Evolutionary conservation across 768 basidiomycete genomes (phyloP).

Genomic region (Serpula lacrymans): DNA sequence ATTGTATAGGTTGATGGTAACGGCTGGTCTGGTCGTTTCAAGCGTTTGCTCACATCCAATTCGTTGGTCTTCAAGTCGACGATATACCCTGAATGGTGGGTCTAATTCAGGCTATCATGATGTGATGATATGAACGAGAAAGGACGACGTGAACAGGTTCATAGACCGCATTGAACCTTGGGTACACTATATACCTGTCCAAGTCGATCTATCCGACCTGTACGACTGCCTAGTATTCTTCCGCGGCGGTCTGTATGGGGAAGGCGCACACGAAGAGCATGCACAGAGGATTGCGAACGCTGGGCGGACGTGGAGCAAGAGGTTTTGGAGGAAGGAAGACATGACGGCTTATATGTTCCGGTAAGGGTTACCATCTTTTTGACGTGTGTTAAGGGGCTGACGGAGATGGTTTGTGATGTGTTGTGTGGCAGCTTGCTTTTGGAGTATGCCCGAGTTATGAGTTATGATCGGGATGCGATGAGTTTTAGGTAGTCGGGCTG

Average conservation of each 20-base stretch:
- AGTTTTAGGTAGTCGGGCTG: neutral
- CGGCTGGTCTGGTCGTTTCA: slow-evolving; percentile 62
- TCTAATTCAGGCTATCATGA: neutral
- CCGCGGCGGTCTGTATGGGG: slow-evolving; percentile 56
- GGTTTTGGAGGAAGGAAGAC: slow-evolving; percentile 56
- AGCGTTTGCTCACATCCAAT: slow-evolving; percentile 53
- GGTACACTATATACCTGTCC: slow-evolving; percentile 66
- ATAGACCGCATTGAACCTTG: slow-evolving; percentile 53
- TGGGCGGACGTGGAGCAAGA: slow-evolving; percentile 50
- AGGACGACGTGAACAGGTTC: slow-evolving; percentile 35
- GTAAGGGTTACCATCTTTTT: slow-evolving; percentile 22
- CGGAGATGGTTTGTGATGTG: neutral
- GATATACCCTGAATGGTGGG: slow-evolving; percentile 65
- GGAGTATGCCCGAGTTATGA: slow-evolving; percentile 54
- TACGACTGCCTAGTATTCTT: slow-evolving; percentile 70
- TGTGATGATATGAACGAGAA: neutral
- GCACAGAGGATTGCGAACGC: slow-evolving; percentile 48
- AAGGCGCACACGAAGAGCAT: slow-evolving; percentile 55
- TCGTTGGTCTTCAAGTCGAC: slow-evolving; percentile 61
- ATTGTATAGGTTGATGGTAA: slow-evolving; percentile 48
- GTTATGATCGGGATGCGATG: slow-evolving; percentile 42
- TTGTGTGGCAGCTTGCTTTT: slow-evolving; percentile 39
- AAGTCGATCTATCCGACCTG: slow-evolving; percentile 58
- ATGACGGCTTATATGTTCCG: slow-evolving; percentile 52
- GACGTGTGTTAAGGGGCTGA: neutral